Evolutionary conservation across 495 filamentous ascomycete genomes (phyloP).

Genomic region (Sphaerosporella brunnea): DNA sequence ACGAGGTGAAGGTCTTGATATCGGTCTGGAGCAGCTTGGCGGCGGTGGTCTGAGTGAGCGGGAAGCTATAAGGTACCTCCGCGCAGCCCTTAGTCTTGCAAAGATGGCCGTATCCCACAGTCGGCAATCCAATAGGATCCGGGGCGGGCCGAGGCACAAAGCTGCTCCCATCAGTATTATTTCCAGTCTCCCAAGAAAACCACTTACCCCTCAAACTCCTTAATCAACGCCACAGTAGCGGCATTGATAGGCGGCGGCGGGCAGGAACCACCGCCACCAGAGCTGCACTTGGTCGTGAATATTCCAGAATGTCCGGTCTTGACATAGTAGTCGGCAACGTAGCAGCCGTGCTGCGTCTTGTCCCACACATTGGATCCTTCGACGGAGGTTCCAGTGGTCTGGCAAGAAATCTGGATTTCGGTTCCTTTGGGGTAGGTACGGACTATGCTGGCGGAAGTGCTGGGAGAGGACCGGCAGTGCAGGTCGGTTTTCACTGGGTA

Average conservation of each 20-base stretch:
- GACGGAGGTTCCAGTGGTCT: background rate
- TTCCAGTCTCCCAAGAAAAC: no score
- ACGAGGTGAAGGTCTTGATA: slow-evolving; percentile 24
- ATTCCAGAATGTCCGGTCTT: slow-evolving; percentile 11
- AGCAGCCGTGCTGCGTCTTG: slow-evolving; percentile 23
- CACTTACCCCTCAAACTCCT: slow-evolving; percentile 31
- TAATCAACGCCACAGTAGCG: slow-evolving; percentile 29
- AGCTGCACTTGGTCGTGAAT: slow-evolving; percentile 8
- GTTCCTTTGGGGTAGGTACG: slow-evolving; percentile 7
- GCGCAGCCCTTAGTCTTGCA: slow-evolving; percentile 30
- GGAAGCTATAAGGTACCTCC: slow-evolving; percentile 32
- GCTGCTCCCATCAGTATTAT: no score
- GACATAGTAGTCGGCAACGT: slow-evolving; percentile 22
- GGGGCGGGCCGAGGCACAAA: slow-evolving; percentile 25
- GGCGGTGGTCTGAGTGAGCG: slow-evolving; percentile 29
- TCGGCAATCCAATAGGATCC: slow-evolving; percentile 33
- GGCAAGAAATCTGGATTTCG: background rate
- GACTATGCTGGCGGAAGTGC: slow-evolving; percentile 10
- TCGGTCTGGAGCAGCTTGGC: slow-evolving; percentile 30
- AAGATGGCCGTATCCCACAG: slow-evolving; percentile 37
- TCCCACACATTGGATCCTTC: slow-evolving; percentile 19
- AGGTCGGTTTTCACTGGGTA: slow-evolving; percentile 2
- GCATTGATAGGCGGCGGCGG: slow-evolving; percentile 26
- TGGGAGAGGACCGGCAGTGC: slow-evolving; percentile 15
- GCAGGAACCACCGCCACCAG: slow-evolving; percentile 19